These are phyloP conservation scores for Umbelopsis sp. DNA, from an alignment of 192 early-diverging fungal genomes.

Conservation along the genomic window DNA sequence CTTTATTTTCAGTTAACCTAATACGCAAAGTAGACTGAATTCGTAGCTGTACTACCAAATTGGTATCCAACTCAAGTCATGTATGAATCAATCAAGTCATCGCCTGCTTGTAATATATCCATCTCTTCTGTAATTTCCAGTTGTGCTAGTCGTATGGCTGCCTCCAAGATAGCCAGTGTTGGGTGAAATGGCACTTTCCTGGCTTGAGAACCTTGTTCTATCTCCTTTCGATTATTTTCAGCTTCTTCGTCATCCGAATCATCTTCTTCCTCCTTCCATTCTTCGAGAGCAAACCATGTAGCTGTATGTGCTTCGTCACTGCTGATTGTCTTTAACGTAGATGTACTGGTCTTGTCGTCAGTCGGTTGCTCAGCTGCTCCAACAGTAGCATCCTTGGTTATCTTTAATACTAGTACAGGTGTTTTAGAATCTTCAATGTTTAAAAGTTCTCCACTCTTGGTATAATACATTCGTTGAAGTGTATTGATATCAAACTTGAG, in stretches of 20 bases:
- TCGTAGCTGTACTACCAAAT: too few relatives aligned
- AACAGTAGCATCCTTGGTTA: slow-evolving; percentile 21
- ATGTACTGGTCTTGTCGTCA: slow-evolving; percentile 7
- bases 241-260: slow-evolving; percentile 8
- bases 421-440: slow-evolving; percentile 73
- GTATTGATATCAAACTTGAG: slow-evolving; percentile 45
- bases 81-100: slow-evolving; percentile 70
- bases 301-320: slow-evolving; percentile 27
- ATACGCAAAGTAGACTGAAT: background rate
- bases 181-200: slow-evolving; percentile 15
- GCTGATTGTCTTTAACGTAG: slow-evolving; percentile 27
- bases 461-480: slow-evolving; percentile 69
- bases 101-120: slow-evolving; percentile 62
- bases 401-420: slow-evolving; percentile 73
- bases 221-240: slow-evolving; percentile 2
- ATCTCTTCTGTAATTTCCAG: slow-evolving; percentile 67
- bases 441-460: slow-evolving; percentile 68
- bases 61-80: slow-evolving; percentile 14
- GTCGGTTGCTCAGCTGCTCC: background rate
- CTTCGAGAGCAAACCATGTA: slow-evolving; percentile 38
- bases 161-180: slow-evolving; percentile 65
- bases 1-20: slow-evolving; percentile 9
- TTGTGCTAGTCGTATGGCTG: slow-evolving; percentile 59
- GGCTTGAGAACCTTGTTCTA: background rate
- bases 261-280: slow-evolving; percentile 24